Conservation (phyloP, 306 rosid species). For the Quercus ilex region DNA sequence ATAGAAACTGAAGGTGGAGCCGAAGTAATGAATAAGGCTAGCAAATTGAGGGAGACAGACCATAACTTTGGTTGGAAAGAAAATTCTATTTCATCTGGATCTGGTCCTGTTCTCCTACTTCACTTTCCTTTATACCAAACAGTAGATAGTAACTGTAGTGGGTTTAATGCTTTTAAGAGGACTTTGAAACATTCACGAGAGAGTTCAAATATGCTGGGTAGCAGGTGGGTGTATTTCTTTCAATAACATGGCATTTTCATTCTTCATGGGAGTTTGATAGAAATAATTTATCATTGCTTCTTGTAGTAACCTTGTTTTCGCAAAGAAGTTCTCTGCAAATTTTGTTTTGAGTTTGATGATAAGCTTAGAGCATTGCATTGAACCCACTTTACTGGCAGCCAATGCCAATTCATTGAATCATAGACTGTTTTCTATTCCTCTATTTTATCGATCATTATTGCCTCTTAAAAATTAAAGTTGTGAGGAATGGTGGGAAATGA, state of each 20-base stretch:
- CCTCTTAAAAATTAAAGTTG: background rate
- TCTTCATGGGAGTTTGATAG: conserved; percentile 4
- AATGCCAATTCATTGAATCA: background rate
- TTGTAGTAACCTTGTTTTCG: background rate
- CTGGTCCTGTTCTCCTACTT: conserved; percentile 63
- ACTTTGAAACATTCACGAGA: conserved; percentile 17
- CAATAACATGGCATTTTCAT: background rate
- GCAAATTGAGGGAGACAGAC: conserved; percentile 9
- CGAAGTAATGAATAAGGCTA: conserved; percentile 3
- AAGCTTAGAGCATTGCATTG: background rate
- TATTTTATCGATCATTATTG: background rate
- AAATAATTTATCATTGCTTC: background rate
- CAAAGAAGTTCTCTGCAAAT: background rate
- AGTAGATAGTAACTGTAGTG: conserved; percentile 10
- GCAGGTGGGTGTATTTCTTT: conserved; percentile 46
- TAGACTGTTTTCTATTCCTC: background rate
- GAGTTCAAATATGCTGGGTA: conserved; percentile 17
- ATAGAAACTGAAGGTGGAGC: conserved; percentile 9
- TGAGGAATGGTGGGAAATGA: background rate
- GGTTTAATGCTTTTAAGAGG: conserved; percentile 10
- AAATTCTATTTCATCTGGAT: conserved; percentile 35
- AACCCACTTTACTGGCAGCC: background rate
- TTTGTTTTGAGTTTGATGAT: background rate
- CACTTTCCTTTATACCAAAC: conserved; percentile 51
- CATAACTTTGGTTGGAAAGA: conserved; percentile 42